Percentiles rank a stretch among this genome's conserved stretches.
These are phyloP conservation scores for Setomelanomma holmii DNA, from an alignment of 2,329 filamentous ascomycete genomes.

Conservation along the genomic window DNA sequence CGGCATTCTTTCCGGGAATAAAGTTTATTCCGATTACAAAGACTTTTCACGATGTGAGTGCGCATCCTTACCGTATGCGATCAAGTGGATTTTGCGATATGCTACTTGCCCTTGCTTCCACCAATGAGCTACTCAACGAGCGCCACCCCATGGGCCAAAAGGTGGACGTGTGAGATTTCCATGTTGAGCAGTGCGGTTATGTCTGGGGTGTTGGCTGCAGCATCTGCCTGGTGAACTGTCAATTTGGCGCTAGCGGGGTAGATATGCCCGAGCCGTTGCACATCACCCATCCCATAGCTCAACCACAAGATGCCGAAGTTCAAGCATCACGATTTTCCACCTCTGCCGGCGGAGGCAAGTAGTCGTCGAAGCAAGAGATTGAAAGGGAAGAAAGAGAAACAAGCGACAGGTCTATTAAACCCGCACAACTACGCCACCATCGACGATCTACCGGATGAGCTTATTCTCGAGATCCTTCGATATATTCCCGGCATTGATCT, in stretches of 20 bases:
- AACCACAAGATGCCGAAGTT: conserved; percentile 18
- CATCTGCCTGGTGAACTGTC: background rate
- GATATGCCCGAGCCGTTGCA: background rate
- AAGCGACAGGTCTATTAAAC: background rate
- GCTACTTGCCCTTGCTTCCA: background rate
- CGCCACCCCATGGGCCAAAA: background rate
- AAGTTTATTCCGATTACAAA: background rate
- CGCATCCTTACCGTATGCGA: background rate
- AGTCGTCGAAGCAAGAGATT: background rate
- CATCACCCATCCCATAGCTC: background rate
- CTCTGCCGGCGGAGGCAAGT: conserved; percentile 20
- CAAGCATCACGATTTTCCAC: conserved; percentile 28
- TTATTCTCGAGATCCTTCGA: conserved; percentile 33
- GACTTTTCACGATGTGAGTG: background rate
- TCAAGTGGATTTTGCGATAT: background rate
- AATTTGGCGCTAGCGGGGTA: background rate
- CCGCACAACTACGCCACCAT: conserved; percentile 13
- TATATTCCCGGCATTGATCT: conserved; percentile 28
- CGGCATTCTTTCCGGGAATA: background rate
- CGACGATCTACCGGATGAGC: conserved; percentile 35
- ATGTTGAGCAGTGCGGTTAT: too few relatives aligned
- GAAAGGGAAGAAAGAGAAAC: background rate
- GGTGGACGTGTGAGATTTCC: background rate
- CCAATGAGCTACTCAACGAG: background rate
- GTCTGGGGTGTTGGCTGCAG: background rate